Evolutionary conservation across 768 basidiomycete species (phyloP).

Genomic region (Gloeostereum incarnatum): DNA sequence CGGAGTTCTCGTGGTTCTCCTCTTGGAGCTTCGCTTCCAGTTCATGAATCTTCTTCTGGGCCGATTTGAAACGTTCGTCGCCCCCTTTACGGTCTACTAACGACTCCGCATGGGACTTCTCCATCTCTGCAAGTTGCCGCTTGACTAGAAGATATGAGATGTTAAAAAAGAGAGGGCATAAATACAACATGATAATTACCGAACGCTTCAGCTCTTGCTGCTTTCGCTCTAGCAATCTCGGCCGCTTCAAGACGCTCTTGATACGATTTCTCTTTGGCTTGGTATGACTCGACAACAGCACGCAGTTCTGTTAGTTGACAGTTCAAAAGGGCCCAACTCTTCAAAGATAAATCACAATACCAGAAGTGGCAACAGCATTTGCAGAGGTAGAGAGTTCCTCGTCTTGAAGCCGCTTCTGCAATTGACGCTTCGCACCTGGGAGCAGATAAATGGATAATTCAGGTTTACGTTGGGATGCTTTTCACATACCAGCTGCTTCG

Average conservation of each 20-base stretch:
- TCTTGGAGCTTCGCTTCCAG: conserved; percentile 57
- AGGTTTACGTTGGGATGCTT: too few species aligned
- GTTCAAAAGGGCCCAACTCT: not conserved
- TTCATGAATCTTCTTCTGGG: conserved; percentile 47
- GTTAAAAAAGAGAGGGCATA: not conserved
- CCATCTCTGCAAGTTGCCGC: conserved; percentile 50
- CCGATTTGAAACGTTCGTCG: conserved; percentile 36
- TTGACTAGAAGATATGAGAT: conserved; percentile 33
- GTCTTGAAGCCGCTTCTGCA: conserved; percentile 53
- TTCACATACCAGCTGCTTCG: conserved; percentile 47
- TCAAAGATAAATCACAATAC: conserved; percentile 17
- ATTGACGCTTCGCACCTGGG: conserved; percentile 47
- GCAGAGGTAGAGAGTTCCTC: conserved; percentile 51
- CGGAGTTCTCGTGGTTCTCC: conserved; percentile 57
- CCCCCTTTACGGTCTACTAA: conserved; percentile 41
- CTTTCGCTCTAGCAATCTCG: conserved; percentile 60
- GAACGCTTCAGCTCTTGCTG: conserved; percentile 52
- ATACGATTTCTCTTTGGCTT: conserved; percentile 50
- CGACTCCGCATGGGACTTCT: conserved; percentile 45
- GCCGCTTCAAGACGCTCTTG: conserved; percentile 55
- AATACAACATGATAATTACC: conserved; percentile 33
- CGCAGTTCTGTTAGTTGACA: conserved; percentile 38
- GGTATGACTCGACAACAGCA: conserved; percentile 55
- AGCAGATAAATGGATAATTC: conserved; percentile 5
- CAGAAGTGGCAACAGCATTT: conserved; percentile 49